Percentiles rank a stretch among this genome's conserved stretches.
phyloP scores from a whole-genome alignment of 805 yeast species.

The Hemisphaericaspora nanyangensis region DNA sequence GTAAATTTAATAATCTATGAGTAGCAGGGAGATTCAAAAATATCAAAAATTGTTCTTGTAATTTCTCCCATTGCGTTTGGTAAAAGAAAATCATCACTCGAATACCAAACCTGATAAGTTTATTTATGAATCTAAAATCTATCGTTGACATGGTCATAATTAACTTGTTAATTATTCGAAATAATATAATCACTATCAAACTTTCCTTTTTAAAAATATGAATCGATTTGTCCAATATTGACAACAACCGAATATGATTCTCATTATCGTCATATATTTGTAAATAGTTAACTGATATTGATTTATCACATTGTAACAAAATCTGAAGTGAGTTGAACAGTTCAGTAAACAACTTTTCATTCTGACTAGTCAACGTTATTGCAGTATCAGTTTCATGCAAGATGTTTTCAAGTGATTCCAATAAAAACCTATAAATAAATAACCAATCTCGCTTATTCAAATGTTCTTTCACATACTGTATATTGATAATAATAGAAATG shows the following conservation, averaged over 20 bases:
- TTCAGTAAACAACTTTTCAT: slow-evolving; percentile 21
- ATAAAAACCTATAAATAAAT: slow-evolving; percentile 18
- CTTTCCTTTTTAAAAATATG: slow-evolving; percentile 20
- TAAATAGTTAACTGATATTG: slow-evolving; percentile 15
- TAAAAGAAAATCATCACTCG: slow-evolving; percentile 30
- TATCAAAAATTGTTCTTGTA: slow-evolving; percentile 41
- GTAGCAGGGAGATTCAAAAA: slow-evolving; percentile 42
- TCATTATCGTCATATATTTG: slow-evolving; percentile 13
- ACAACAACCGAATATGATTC: slow-evolving; percentile 17
- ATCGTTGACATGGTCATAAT: slow-evolving; percentile 40
- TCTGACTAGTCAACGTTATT: not conserved
- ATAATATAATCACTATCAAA: slow-evolving; percentile 16
- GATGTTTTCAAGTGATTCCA: slow-evolving; percentile 7
- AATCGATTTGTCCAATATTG: slow-evolving; percentile 14
- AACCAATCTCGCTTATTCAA: slow-evolving; percentile 26
- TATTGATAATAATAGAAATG: slow-evolving; percentile 16
- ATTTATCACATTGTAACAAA: slow-evolving; percentile 20
- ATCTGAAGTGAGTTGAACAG: slow-evolving; percentile 15
- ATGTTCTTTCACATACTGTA: slow-evolving; percentile 29
- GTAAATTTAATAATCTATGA: slow-evolving; percentile 33
- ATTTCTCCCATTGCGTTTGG: slow-evolving; percentile 36
- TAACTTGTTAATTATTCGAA: slow-evolving; percentile 45
- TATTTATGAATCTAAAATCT: slow-evolving; percentile 34
- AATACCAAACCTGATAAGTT: slow-evolving; percentile 37
- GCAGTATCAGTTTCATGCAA: not conserved